phyloP scores from a whole-genome alignment of 805 yeast genomes.

The Saccharomycopsis babjevae region DNA sequence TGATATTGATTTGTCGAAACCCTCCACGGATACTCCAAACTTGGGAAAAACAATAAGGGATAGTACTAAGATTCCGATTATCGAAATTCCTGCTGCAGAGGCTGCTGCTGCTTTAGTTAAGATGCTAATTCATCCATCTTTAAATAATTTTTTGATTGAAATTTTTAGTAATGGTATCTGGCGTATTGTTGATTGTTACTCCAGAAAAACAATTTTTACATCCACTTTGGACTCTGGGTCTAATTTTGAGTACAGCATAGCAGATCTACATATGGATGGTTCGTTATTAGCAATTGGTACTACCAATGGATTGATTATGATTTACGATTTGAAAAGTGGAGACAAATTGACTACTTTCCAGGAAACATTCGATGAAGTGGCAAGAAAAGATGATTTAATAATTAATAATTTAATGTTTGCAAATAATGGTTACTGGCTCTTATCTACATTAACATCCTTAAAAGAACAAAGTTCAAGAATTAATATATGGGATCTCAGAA shows the following conservation, averaged over 20 bases:
- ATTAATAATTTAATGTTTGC: conserved; percentile 40
- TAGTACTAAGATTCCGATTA: background rate
- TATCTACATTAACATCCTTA: conserved; percentile 24
- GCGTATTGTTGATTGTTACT: conserved; percentile 8
- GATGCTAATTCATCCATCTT: conserved; percentile 15
- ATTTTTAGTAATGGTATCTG: conserved; percentile 16
- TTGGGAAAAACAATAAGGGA: background rate
- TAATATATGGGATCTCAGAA: conserved; percentile 42
- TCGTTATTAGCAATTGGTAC: conserved; percentile 34
- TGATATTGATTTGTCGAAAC: conserved; percentile 13
- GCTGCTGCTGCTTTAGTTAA: conserved; percentile 13
- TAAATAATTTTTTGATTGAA: conserved; percentile 17
- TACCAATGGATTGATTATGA: conserved; percentile 25
- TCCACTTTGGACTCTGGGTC: conserved; percentile 12
- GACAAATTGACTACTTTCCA: conserved; percentile 27
- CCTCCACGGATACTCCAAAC: background rate
- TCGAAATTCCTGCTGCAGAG: conserved; percentile 5
- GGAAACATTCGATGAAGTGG: conserved; percentile 8
- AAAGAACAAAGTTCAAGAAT: conserved; percentile 18
- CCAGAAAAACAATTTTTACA: conserved; percentile 12
- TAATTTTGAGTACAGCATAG: conserved; percentile 17
- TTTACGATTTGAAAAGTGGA: conserved; percentile 33
- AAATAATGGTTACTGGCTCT: conserved; percentile 55
- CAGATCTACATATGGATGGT: conserved; percentile 39
- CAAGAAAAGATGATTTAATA: conserved; percentile 7